Percentiles rank a stretch among this genome's conserved stretches.
Evolutionary conservation across 2,329 filamentous ascomycete species (phyloP).

Genomic region (Scortechinia acanthostroma): DNA sequence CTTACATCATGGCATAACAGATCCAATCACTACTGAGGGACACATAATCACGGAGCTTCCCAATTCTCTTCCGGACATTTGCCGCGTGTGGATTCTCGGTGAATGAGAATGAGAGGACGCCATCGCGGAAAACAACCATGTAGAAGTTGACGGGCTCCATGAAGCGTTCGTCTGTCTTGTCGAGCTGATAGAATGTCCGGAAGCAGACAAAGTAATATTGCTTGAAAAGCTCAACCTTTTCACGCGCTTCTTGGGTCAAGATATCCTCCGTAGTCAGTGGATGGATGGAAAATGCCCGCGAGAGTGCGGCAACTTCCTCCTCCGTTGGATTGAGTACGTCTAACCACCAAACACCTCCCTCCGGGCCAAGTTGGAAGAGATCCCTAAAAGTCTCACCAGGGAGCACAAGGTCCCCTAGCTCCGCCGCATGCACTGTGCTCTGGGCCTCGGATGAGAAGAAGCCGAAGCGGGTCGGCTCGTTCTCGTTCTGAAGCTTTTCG

Average conservation of each 20-base stretch:
- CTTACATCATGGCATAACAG: slow-evolving; percentile 59
- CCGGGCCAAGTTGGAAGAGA: slow-evolving; percentile 52
- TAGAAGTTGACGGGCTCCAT: slow-evolving; percentile 63
- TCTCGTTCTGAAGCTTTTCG: not conserved
- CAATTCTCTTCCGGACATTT: slow-evolving; percentile 59
- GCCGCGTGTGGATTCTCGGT: slow-evolving; percentile 51
- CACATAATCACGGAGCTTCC: slow-evolving; percentile 58
- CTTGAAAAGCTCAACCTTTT: slow-evolving; percentile 63
- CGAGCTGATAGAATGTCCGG: slow-evolving; percentile 54
- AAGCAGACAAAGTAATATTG: slow-evolving; percentile 67
- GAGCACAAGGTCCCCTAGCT: slow-evolving; percentile 52
- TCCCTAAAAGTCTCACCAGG: slow-evolving; percentile 58
- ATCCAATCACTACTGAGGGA: slow-evolving; percentile 62
- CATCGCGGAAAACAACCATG: slow-evolving; percentile 60
- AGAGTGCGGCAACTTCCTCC: slow-evolving; percentile 53
- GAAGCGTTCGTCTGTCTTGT: slow-evolving; percentile 51
- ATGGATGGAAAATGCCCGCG: slow-evolving; percentile 60
- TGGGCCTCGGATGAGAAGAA: slow-evolving; percentile 63
- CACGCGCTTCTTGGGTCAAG: slow-evolving; percentile 56
- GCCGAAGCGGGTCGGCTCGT: slow-evolving; percentile 47
- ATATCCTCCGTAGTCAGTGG: slow-evolving; percentile 63
- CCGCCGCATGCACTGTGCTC: slow-evolving; percentile 52
- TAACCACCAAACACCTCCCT: slow-evolving; percentile 61
- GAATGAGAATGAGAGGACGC: slow-evolving; percentile 58
- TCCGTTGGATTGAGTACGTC: slow-evolving; percentile 60